phyloP scores from a whole-genome alignment of 2,329 filamentous ascomycete genomes.

The Tolypocladium sp. region DNA sequence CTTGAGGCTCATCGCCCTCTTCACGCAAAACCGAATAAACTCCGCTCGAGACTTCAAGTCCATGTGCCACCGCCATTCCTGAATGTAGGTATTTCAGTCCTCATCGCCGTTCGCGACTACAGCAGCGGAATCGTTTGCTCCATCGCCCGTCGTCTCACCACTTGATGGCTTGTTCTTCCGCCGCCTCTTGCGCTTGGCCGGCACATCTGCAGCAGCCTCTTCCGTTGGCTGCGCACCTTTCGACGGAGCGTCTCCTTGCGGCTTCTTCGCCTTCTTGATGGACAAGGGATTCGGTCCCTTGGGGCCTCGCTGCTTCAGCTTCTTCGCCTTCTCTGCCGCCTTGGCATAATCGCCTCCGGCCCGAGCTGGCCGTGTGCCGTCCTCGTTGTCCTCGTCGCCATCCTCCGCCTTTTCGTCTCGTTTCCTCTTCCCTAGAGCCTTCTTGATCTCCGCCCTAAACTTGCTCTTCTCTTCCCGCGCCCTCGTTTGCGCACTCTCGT shows the following conservation, averaged over 20 bases:
- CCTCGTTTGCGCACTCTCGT: constrained; percentile 51
- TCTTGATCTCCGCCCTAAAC: constrained; percentile 60
- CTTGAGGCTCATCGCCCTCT: neutral
- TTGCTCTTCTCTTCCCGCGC: constrained; percentile 65
- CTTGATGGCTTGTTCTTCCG: constrained; percentile 17
- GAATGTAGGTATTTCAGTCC: constrained; percentile 5
- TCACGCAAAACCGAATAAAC: neutral
- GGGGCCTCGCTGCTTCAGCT: constrained; percentile 48
- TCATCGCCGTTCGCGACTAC: constrained; percentile 9
- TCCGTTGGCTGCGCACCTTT: constrained; percentile 15
- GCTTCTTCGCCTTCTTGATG: constrained; percentile 59
- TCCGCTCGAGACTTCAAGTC: neutral
- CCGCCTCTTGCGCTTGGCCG: constrained; percentile 21
- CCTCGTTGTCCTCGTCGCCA: constrained; percentile 28
- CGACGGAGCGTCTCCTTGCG: constrained; percentile 19
- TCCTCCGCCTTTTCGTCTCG: constrained; percentile 32
- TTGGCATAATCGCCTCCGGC: constrained; percentile 22
- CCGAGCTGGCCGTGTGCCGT: constrained; percentile 10
- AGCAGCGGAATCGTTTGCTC: constrained; percentile 4
- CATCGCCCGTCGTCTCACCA: constrained; percentile 6
- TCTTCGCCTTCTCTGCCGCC: constrained; percentile 36
- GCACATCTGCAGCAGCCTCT: constrained; percentile 12
- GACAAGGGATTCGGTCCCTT: constrained; percentile 66
- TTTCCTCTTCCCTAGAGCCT: constrained; percentile 39
- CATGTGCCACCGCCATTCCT: neutral